Base-by-base conservation (phyloP, 2,329 filamentous ascomycete species). In the Neurospora crassa region DNA sequence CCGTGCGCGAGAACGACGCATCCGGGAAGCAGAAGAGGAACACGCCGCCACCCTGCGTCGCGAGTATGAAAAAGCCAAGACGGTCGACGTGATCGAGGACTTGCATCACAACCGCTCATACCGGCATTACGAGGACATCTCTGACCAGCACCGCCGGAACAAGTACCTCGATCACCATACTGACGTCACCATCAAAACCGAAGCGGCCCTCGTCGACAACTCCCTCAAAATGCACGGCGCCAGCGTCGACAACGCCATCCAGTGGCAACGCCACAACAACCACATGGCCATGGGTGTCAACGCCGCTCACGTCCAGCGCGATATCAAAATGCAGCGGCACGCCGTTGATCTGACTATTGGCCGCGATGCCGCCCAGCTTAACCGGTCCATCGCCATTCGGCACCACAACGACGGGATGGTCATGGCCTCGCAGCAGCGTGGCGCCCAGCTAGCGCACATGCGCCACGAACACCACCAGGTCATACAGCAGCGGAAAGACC, bases 261-360 rank as follows among this genome's bases (percentile, higher is more conserved):
- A 73, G 11, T 75, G 74, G 73, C 73, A 74, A 42, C 68, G 41
- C 10, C 73, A 75, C 70, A 67, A 70, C 68, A 74, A 75, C 59
- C 47, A 63, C 43, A 24, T 71, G 24, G 71, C 71, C 53, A 75
- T 75, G 74, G 37, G 43, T 5, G 59, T 71, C 40, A 70, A 69
- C 16, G 72, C 72, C 2, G 69, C 69, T 45, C 53, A 72, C 24
- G 43, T 69, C 12, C 71, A 74, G 53, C 53, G 53, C 29, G 53
- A 37, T 16, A 63, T 63, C 53, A 34, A 11, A 8, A 63, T 63
- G 24, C 53, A 63, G 53, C 53, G 53, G 2, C 53, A 63, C 53
- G 53, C 71, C 68, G 72, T 5, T 67, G 72, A 16, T 43, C 24
- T 6, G 29, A 68, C 1, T 69, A 72, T 72, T 7, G 41, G n/a